These are phyloP conservation scores for Cydonia oblonga DNA, from an alignment of 331 rosid species.

Conservation along the genomic window DNA sequence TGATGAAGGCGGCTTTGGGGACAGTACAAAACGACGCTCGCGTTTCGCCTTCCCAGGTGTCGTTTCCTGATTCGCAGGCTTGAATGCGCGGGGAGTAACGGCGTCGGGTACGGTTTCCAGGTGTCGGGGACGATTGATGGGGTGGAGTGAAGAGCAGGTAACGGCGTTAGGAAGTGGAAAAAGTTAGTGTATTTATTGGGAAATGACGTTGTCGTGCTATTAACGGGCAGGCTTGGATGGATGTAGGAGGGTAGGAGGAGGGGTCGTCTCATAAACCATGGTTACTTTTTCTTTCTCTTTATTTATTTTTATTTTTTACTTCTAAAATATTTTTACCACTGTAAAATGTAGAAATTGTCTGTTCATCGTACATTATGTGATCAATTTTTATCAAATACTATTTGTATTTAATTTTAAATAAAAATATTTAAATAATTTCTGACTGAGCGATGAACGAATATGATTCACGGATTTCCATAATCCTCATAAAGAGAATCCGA, in stretches of 20 bases:
- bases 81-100: conserved; percentile 12
- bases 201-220: conserved; percentile 59
- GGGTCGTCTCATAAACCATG: conserved; percentile 31
- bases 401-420: no score
- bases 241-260: background rate
- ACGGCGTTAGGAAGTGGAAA: conserved; percentile 42
- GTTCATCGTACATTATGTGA: no score
- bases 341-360: background rate
- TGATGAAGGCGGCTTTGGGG: conserved; percentile 27
- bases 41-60: background rate
- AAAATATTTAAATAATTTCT: no score
- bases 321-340: background rate
- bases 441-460: accelerated
- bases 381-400: no score
- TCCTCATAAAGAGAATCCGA: no score
- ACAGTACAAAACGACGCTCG: conserved; percentile 5
- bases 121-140: conserved; percentile 12
- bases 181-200: conserved; percentile 55
- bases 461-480: accelerated
- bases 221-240: conserved; percentile 43
- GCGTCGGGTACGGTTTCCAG: background rate
- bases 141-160: background rate
- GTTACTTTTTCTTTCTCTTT: background rate
- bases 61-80: background rate
- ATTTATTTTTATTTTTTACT: background rate